Evolutionary conservation across 2,329 filamentous ascomycete genomes (phyloP), one percentile per base, ranked within the genome.

Genomic region (Cytospora piceae): DNA sequence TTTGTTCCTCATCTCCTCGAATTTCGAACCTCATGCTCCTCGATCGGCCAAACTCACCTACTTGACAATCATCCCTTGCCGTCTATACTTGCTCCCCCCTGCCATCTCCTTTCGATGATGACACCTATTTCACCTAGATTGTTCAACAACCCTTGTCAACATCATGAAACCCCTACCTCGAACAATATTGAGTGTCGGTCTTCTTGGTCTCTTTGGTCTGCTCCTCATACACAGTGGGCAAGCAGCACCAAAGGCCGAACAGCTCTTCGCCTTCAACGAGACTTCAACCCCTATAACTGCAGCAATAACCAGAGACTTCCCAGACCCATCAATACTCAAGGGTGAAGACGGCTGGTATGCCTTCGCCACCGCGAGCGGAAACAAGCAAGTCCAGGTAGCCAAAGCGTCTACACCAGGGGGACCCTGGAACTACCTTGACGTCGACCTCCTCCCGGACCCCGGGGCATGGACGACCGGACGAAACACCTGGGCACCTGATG

Each of bases 401-500:
- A 77, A 71, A 2, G 83, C 83, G 3, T 68, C 74, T 1, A 79
- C 83, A 57, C 82, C 86, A 58, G 72, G 76, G 15, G 79, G 78
- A 4, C 80, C 82, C 72, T 83, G 79, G 72, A 74, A 81, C 8
- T 77, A 82, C 27, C 77, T 82, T 53, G 76, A 82, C 65, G 73
- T 78, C n/a, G 85, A 89, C 68, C 82, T 83, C 2, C 77, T 90
- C n/a, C 85, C 0, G 74, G 76, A 7, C 27, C 67, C 82, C 8
- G 80, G 81, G 2, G 70, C 76, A 8, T 90, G 87, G 87, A 83
- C 83, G 37, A 82, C 78, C 4, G 80, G 81, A 2, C 73, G 74
- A 4, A 80, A 85, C 64, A 84, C 83, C 31, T 90, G 86, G 86
- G 87, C 87, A 0, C 87, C 87, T 12, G 86, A 89, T 71, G 84